phyloP scores from a whole-genome alignment of 306 rosid species.

The Calophaca sinica region DNA sequence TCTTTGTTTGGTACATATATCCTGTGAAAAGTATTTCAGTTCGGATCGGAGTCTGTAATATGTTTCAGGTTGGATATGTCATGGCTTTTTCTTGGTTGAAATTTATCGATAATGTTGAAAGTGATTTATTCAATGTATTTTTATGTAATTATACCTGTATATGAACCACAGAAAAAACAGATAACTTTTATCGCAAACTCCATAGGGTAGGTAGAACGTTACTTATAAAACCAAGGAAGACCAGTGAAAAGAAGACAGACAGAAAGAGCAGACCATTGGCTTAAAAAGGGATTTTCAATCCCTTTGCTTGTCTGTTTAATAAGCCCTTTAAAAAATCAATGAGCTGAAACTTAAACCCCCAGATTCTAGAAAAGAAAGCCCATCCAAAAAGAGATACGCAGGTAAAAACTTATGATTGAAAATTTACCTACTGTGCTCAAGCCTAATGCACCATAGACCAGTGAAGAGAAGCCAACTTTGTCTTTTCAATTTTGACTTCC shows the following conservation, averaged over 20 bases:
- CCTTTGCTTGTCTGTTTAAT: neutral
- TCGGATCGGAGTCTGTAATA: constrained; percentile 26
- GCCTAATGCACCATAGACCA: too few species aligned
- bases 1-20: neutral
- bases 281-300: neutral
- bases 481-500: neutral
- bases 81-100: constrained; percentile 30
- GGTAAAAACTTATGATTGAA: too few species aligned
- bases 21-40: constrained; percentile 22
- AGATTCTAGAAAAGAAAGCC: too few species aligned
- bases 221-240: neutral
- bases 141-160: neutral
- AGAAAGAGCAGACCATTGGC: constrained; percentile 1
- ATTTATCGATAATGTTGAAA: constrained; percentile 32
- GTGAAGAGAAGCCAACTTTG: neutral
- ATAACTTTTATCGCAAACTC: constrained; percentile 19
- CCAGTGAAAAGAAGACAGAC: neutral
- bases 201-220: constrained; percentile 14
- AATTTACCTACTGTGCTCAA: too few species aligned
- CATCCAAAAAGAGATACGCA: too few species aligned
- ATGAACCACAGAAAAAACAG: neutral
- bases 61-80: constrained; percentile 4
- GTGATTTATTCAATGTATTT: constrained; percentile 11
- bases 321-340: neutral
- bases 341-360: too few species aligned